Base-by-base conservation (phyloP, 192 early-diverging fungal genomes). In the Backusella tuberculispora region DNA sequence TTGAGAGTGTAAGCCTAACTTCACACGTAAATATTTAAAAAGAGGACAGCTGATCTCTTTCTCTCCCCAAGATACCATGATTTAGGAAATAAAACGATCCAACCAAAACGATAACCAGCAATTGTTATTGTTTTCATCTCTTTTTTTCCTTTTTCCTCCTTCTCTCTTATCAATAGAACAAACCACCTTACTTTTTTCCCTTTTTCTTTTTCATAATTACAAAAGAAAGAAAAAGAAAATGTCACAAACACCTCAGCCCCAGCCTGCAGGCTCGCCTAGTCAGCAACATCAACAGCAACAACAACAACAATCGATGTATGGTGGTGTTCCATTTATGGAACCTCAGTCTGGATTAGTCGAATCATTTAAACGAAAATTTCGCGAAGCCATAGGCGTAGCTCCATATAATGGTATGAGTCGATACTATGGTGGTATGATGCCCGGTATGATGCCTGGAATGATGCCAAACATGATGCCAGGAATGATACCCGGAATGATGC, bases 161-260 rank as follows among this genome's bases (percentile, higher is more conserved):
- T 3, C 12, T 26, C 26, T 10, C 42, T 43, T 43, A 43, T 43
- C 42, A 43, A 43, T 9, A 9, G 10, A 10, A 43, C 8, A 43
- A 34, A 34, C 29, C 29, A 34, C 29, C 29, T 34, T 34, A 34
- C 50, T 53, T 53, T 19, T 53, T 40, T 67, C 7, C 41, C 1
- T 43, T 24, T 43, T 21, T 26, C 41, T 42, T n/a, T 15, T 19
- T 40, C 10, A 37, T n/a, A 4, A n/a, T n/a, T 37, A 14, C 12
- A 46, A 5, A 5, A 46, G 15, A 46, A 3, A 46, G 12, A 38
- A 5, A 38, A 19, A 21, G 7, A 15, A 8, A 3, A 67, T 67
- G 66, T 21, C 66, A 26, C 66, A 67, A 67, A 60, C 53, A 60
- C 66, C 66, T 42, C 66, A 67, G 41, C 66, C 66, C 1, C 66